Evolutionary conservation across 805 yeast genomes (phyloP).

Genomic region (Saccharomyces cerevisiae): DNA sequence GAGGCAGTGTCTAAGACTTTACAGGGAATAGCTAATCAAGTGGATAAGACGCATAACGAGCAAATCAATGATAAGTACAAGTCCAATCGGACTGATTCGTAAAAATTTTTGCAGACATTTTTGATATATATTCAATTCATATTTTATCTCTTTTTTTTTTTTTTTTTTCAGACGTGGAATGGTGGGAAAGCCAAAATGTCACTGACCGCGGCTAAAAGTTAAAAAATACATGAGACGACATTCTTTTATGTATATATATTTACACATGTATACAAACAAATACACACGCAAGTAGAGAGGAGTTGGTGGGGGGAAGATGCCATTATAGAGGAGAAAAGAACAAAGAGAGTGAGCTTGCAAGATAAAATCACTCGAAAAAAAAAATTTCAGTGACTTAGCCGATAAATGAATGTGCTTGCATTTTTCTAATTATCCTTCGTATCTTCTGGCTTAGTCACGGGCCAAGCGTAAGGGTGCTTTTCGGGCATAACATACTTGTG

Average conservation of each 20-base stretch:
- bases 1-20: slow-evolving; percentile 79
- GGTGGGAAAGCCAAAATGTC: slow-evolving; percentile 73
- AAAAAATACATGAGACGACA: not conserved
- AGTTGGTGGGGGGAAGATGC: not conserved
- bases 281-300: not conserved
- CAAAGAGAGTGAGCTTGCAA: not conserved
- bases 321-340: not conserved
- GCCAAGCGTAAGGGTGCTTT: slow-evolving; percentile 79
- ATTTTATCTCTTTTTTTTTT: not conserved
- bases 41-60: slow-evolving; percentile 56
- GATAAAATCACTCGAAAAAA: not conserved
- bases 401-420: not conserved
- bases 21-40: slow-evolving; percentile 73
- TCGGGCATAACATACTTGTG: slow-evolving; percentile 65
- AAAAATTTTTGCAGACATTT: not conserved
- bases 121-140: not conserved
- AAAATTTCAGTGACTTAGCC: not conserved
- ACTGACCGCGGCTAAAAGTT: not conserved
- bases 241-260: not conserved
- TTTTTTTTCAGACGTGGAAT: slow-evolving; percentile 39
- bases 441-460: slow-evolving; percentile 50
- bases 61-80: slow-evolving; percentile 64
- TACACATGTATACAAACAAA: not conserved
- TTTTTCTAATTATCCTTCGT: not conserved
- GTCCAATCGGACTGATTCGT: slow-evolving; percentile 6